Evolutionary conservation across 179 eudicot species (phyloP).

Genomic region (Sideroxylon spinosum): DNA sequence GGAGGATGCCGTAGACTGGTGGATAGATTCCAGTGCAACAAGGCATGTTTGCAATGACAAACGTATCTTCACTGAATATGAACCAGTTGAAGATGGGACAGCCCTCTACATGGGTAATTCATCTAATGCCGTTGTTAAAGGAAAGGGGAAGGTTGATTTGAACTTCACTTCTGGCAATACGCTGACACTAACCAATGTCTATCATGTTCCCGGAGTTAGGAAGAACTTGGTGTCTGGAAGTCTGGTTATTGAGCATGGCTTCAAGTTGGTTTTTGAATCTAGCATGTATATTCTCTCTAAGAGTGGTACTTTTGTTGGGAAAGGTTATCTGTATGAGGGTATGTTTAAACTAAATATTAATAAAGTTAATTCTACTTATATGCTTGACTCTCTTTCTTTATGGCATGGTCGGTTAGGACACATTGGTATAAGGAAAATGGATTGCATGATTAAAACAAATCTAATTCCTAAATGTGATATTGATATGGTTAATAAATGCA

Average conservation of each 20-base stretch:
- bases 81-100: neutral
- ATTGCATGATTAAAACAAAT: neutral
- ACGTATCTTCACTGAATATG: neutral
- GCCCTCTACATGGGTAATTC: neutral
- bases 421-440: neutral
- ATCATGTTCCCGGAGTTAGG: neutral
- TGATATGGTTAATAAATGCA: neutral
- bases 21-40: neutral
- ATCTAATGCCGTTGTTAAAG: neutral
- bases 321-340: neutral
- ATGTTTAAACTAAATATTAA: neutral
- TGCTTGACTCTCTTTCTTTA: neutral
- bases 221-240: neutral
- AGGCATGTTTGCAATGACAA: neutral
- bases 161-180: neutral
- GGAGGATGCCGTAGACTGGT: neutral
- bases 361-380: neutral
- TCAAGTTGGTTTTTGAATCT: neutral
- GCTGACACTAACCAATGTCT: neutral
- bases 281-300: neutral
- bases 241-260: neutral
- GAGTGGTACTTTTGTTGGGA: neutral
- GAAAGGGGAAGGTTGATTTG: neutral
- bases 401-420: neutral
- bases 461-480: neutral